Evolutionary conservation across 306 rosid genomes (phyloP).

Genomic region (Dryas drummondii): DNA sequence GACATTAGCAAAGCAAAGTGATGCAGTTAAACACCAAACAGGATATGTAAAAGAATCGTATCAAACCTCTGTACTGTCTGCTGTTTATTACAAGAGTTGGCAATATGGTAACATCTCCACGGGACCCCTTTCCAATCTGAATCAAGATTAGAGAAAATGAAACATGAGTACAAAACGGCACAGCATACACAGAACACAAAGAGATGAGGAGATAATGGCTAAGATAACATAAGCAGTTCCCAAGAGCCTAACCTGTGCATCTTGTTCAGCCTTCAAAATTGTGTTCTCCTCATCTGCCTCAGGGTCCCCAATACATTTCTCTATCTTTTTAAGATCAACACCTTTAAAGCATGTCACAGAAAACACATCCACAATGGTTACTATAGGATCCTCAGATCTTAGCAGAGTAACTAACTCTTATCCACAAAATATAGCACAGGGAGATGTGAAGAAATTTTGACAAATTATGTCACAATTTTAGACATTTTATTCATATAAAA

Average conservation of each 20-base stretch:
- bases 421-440: not conserved
- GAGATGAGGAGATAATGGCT: slow-evolving; percentile 9
- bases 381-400: not conserved
- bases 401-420: slow-evolving; percentile 5
- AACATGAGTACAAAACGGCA: slow-evolving; percentile 23
- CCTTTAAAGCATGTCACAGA: slow-evolving; percentile 44
- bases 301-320: slow-evolving; percentile 78
- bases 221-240: slow-evolving; percentile 2
- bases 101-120: slow-evolving; percentile 94
- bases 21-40: not conserved
- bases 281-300: slow-evolving; percentile 65
- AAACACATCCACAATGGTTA: not conserved
- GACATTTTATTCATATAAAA: not conserved
- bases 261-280: slow-evolving; percentile 87
- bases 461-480: not conserved
- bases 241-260: slow-evolving; percentile 60
- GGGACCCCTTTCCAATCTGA: slow-evolving; percentile 87
- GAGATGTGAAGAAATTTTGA: not conserved
- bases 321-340: slow-evolving; percentile 65
- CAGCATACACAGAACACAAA: not conserved
- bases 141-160: slow-evolving; percentile 23
- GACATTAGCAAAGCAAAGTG: slow-evolving; percentile 3
- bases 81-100: slow-evolving; percentile 91
- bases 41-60: slow-evolving; percentile 12
- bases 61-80: slow-evolving; percentile 86